A percentile compares a stretch with the other conserved stretches of the same genome.
phyloP scores from a whole-genome alignment of 345 rosid species.

The Schrenkiella parvula region DNA sequence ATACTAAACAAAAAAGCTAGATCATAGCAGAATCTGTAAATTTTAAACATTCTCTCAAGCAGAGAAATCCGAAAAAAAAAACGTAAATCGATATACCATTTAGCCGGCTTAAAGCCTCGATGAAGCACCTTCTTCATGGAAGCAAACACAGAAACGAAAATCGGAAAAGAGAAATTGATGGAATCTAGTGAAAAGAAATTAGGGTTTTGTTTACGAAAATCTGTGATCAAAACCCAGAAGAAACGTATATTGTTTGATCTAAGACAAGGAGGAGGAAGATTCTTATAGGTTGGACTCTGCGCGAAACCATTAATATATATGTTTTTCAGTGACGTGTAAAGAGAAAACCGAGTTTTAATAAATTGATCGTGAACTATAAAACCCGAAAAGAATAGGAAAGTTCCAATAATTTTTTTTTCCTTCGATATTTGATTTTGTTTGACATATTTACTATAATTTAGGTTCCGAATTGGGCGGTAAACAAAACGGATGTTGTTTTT shows the following conservation, averaged over 20 bases:
- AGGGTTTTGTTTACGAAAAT: neutral
- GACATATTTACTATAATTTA: no score
- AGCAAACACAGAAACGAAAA: neutral
- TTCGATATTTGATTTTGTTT: no score
- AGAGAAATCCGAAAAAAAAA: no score
- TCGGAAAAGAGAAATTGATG: neutral
- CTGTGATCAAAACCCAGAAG: conserved; percentile 20
- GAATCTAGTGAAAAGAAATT: neutral
- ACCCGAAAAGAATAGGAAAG: neutral
- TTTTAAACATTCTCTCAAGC: neutral
- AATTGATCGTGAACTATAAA: neutral
- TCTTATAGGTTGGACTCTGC: conserved; percentile 6
- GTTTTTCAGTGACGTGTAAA: conserved; percentile 9
- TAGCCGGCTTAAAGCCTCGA: conserved; percentile 83
- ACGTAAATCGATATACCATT: conserved; percentile 53
- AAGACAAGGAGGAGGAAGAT: neutral
- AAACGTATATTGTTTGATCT: conserved; percentile 5
- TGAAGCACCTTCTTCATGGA: conserved; percentile 46
- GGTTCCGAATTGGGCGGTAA: no score
- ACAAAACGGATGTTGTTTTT: no score
- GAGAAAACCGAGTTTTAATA: neutral
- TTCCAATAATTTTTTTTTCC: no score
- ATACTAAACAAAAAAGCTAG: neutral
- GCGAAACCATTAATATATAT: neutral
- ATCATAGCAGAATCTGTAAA: neutral